Percentiles rank a stretch among this genome's conserved stretches.
Evolutionary conservation across 352 stramenopile species (phyloP).

Genomic region (Detonula confervacea): DNA sequence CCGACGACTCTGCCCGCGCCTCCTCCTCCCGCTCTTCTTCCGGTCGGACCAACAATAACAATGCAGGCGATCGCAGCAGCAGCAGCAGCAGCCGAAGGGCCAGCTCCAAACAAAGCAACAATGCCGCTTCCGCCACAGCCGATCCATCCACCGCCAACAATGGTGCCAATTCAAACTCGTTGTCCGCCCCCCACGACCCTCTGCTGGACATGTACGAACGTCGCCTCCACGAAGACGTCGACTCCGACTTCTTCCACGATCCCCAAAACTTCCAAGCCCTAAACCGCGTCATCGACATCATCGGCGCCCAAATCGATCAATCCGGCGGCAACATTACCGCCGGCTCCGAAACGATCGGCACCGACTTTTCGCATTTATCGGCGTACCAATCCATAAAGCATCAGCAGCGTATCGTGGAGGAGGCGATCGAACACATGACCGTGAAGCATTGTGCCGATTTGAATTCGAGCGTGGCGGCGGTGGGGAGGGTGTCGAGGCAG

Average conservation of each 20-base stretch:
- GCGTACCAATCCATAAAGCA: conserved; percentile 60
- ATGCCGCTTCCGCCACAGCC: not conserved
- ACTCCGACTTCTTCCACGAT: conserved; percentile 80
- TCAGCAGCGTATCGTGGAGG: conserved; percentile 71
- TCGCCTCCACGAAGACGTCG: conserved; percentile 60
- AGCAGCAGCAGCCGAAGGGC: not conserved
- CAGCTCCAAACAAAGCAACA: not conserved
- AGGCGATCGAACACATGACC: conserved; percentile 80
- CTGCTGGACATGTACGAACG: conserved; percentile 51
- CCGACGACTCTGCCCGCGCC: conserved; percentile 1
- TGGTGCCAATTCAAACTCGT: not conserved
- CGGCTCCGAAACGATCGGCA: conserved; percentile 8
- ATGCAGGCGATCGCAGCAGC: not conserved
- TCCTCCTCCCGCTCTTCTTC: not conserved
- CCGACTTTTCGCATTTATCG: conserved; percentile 27
- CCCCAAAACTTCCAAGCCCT: conserved; percentile 70
- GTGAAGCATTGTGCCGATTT: conserved; percentile 79
- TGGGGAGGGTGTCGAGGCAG: conserved; percentile 74
- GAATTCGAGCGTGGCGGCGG: conserved; percentile 78
- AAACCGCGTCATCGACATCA: conserved; percentile 78
- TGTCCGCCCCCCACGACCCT: conserved; percentile 35
- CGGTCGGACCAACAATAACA: no score
- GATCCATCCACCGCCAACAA: not conserved
- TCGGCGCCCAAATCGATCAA: conserved; percentile 66
- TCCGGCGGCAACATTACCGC: conserved; percentile 25